These are phyloP conservation scores for Marasmius sp. DNA, from an alignment of 1,284 basidiomycete genomes.

Conservation along the genomic window DNA sequence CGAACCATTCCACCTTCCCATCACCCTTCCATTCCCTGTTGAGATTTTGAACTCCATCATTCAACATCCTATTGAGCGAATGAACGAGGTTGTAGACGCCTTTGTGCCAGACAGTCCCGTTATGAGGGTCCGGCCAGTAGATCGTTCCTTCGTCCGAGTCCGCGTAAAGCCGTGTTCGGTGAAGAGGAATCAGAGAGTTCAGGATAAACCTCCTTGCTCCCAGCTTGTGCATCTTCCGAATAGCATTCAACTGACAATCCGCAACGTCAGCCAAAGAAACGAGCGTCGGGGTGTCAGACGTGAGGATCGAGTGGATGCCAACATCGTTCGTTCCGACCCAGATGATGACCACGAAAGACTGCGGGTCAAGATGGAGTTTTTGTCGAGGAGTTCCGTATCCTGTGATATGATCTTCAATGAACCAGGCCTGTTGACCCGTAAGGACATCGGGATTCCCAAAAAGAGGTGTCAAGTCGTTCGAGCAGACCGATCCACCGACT, in stretches of 20 bases:
- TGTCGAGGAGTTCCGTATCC: slow-evolving; percentile 15
- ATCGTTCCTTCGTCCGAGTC: slow-evolving; percentile 15
- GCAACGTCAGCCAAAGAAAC: slow-evolving; percentile 17
- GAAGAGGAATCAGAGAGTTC: slow-evolving; percentile 20
- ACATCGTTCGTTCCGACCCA: slow-evolving; percentile 23
- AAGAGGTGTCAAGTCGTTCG: slow-evolving; percentile 14
- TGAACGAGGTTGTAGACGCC: slow-evolving; percentile 19
- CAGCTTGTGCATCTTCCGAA: slow-evolving; percentile 16
- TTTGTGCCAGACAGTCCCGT: slow-evolving; percentile 20
- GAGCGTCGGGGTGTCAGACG: slow-evolving; percentile 10
- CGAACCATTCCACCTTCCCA: slow-evolving; percentile 15
- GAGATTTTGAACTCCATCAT: slow-evolving; percentile 12
- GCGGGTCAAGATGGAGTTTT: slow-evolving; percentile 18
- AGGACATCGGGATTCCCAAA: slow-evolving; percentile 15
- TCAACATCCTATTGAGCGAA: slow-evolving; percentile 15
- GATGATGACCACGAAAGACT: slow-evolving; percentile 18
- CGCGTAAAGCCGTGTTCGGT: slow-evolving; percentile 16
- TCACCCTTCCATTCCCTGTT: slow-evolving; percentile 13
- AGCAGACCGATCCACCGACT: slow-evolving; percentile 17
- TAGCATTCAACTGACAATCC: slow-evolving; percentile 17
- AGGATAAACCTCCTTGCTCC: slow-evolving; percentile 21
- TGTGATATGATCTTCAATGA: slow-evolving; percentile 19
- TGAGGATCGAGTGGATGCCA: slow-evolving; percentile 18
- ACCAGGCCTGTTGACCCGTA: slow-evolving; percentile 19
- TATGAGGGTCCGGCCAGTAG: slow-evolving; percentile 17